These are phyloP conservation scores for Amaranthus palmeri DNA, from an alignment of 148 eudicot species.

Conservation along the genomic window DNA sequence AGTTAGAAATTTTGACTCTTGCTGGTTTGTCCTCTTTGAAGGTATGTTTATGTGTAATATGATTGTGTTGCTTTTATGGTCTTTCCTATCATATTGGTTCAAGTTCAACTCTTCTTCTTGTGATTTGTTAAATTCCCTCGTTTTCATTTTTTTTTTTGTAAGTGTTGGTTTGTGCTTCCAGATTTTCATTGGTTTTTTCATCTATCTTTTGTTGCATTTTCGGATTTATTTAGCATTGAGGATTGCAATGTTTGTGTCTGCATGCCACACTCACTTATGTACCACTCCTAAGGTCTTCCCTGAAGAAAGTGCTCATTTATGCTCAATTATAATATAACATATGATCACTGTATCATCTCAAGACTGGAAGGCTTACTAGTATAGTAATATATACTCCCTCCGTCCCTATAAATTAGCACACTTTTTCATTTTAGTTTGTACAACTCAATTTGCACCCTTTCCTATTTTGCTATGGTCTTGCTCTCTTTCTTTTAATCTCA, in stretches of 20 bases:
- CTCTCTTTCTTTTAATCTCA: no score
- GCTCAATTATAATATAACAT: neutral
- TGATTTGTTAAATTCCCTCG: neutral
- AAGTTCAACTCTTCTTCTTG: neutral
- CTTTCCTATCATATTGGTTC: neutral
- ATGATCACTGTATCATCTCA: no score
- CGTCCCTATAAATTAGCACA: no score
- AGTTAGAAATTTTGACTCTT: slow-evolving; percentile 69
- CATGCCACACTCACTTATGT: neutral
- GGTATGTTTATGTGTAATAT: slow-evolving; percentile 31
- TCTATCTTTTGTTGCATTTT: neutral
- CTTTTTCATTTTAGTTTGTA: no score
- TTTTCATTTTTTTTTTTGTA: no score
- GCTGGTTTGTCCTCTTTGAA: slow-evolving; percentile 61
- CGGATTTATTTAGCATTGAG: no score
- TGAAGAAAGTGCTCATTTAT: neutral
- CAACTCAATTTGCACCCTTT: no score
- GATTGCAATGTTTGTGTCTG: neutral
- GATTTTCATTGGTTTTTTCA: neutral
- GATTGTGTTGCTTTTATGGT: neutral
- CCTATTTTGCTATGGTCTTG: no score
- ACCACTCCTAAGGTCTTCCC: neutral
- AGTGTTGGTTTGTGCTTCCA: neutral
- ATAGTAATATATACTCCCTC: no score
- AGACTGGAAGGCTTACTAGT: no score